These are phyloP conservation scores for Penicillium simplicissimum DNA, from an alignment of 495 filamentous ascomycete species.

Conservation along the genomic window DNA sequence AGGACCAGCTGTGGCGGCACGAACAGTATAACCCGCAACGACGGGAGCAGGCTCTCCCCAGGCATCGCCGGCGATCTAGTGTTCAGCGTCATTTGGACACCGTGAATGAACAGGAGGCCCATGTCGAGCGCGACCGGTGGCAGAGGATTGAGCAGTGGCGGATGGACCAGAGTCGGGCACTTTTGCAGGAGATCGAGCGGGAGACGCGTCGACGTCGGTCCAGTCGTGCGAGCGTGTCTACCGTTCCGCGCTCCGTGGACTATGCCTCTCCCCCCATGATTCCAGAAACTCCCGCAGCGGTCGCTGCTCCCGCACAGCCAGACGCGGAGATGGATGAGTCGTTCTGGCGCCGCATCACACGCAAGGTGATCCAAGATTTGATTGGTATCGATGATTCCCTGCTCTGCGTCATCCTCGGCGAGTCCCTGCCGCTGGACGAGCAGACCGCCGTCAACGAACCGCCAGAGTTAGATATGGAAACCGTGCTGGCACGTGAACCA, in stretches of 20 bases:
- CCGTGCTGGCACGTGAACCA: conserved; percentile 34
- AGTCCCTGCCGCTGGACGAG: conserved; percentile 58
- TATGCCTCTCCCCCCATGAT: conserved; percentile 23
- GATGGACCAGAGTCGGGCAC: conserved; percentile 79
- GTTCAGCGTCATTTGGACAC: conserved; percentile 67
- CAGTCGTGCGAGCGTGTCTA: conserved; percentile 39
- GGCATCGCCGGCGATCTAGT: conserved; percentile 53
- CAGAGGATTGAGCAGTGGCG: conserved; percentile 88
- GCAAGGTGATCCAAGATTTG: conserved; percentile 82
- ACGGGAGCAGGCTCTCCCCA: conserved; percentile 24
- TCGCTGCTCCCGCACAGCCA: conserved; percentile 20
- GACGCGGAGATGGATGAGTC: conserved; percentile 53
- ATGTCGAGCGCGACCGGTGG: conserved; percentile 63
- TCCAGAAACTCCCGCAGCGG: conserved; percentile 23
- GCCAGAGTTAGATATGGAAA: conserved; percentile 33
- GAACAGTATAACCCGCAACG: conserved; percentile 77
- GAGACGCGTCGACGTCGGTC: conserved; percentile 68
- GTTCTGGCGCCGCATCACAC: conserved; percentile 79
- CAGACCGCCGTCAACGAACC: not conserved
- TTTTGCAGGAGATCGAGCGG: conserved; percentile 85
- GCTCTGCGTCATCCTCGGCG: conserved; percentile 84
- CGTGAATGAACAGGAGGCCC: conserved; percentile 58
- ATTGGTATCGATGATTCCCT: conserved; percentile 88
- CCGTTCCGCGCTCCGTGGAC: conserved; percentile 23
- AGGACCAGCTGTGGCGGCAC: conserved; percentile 83